Evolutionary conservation across 139 green algal species (phyloP).

Genomic region (Yamagishiella unicocca): DNA sequence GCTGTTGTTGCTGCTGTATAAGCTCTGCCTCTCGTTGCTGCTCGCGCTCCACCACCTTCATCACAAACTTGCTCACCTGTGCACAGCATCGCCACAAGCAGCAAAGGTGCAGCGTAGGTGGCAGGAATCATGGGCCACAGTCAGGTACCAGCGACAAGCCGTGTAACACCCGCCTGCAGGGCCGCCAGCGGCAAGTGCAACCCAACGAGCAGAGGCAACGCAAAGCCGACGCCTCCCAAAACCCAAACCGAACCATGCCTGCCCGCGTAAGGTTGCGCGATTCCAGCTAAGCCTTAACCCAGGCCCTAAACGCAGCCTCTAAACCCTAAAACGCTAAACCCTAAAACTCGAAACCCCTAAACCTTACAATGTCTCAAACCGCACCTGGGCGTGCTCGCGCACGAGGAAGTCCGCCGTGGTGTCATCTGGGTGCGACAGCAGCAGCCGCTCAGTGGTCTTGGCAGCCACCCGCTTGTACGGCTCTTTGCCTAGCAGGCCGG

Average conservation of each 20-base stretch:
- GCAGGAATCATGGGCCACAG: not conserved
- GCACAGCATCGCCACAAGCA: not conserved
- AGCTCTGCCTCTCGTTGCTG: not conserved
- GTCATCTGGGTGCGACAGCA: constrained; percentile 12
- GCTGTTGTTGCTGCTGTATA: constrained; percentile 30
- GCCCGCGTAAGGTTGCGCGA: not conserved
- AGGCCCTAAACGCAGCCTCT: not conserved
- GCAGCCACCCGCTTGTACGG: constrained; percentile 31
- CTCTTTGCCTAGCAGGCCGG: constrained; percentile 14
- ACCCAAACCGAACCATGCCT: not conserved
- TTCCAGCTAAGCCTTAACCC: not conserved
- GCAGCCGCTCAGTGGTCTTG: constrained; percentile 24
- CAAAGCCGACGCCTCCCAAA: not conserved
- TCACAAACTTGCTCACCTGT: constrained; percentile 45
- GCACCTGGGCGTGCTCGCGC: constrained; percentile 35
- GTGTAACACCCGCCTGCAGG: no score
- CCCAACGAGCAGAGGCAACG: not conserved
- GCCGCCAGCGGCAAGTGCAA: not conserved
- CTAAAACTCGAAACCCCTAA: not conserved
- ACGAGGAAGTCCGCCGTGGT: constrained; percentile 23
- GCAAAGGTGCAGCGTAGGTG: not conserved
- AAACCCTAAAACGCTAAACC: not conserved
- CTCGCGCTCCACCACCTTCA: constrained; percentile 48
- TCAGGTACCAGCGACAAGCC: no score
- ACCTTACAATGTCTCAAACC: not conserved